Evolutionary conservation across 2,329 filamentous ascomycete genomes (phyloP), one percentile per base, ranked within the genome.

Genomic region (Aureobasidium sp.): DNA sequence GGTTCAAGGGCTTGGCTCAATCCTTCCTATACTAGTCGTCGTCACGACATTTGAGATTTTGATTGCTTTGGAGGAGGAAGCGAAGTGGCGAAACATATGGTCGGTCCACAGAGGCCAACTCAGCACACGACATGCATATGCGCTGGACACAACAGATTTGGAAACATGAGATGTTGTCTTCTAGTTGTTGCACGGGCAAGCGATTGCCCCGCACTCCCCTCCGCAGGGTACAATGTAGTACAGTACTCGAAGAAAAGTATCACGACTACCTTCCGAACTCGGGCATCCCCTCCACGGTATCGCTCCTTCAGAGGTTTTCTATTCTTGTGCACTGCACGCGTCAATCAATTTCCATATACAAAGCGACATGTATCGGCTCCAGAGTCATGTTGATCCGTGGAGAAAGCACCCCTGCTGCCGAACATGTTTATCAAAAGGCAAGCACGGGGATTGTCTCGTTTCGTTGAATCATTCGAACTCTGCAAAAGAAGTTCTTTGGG

Each of bases 311-410:
- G 21, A 21, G 21, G 4, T 13, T 34, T 57, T 44, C 53, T 45
- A 57, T 57, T 57, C 36, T 30, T 44, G 53, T 45, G 13, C 53
- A 21, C 21, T 21, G 21, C 21, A 21, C 21, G 53, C 53, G 51
- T 50, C 47, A 50, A 55, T 34, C 45, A 21, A 48, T 6, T 32
- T n/a, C 51, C 37, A 44, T n/a, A 27, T 13, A 2, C 25, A 9
- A 16, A 2, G n/a, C 36, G 30, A 27, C 5, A 14, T 21, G 21
- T 21, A 21, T 47, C 51, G 53, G 53, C 53, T 34, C 27, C n/a
- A 54, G 50, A 54, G 37, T 39, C 50, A 54, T 54, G 50, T 7
- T 11, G 21, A 57, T 36, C 53, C 39, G 53, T 45, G 53, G 53
- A 57, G 53, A 57, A 45, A 57, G 3, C 27, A 11, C 37, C 16